These are phyloP conservation scores for Podospora conica DNA, from an alignment of 495 filamentous ascomycete species.

Conservation along the genomic window DNA sequence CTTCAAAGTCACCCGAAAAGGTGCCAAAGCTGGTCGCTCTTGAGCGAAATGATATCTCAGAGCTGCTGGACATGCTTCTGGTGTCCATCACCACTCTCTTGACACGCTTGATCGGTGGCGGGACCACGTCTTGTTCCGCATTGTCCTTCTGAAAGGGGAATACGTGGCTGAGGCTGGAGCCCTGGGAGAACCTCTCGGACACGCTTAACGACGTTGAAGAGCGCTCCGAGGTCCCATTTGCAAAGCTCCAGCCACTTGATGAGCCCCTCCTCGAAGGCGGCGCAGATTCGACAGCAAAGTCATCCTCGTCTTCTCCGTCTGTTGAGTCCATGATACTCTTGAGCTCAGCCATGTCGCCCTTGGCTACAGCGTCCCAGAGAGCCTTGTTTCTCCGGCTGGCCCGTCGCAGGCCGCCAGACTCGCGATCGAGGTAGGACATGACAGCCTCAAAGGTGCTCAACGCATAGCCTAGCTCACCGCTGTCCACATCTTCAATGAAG, in stretches of 20 bases:
- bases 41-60: conserved; percentile 69
- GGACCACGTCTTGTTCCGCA: conserved; percentile 26
- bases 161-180: conserved; percentile 72
- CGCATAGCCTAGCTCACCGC: conserved; percentile 94
- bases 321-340: conserved; percentile 70
- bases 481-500: conserved; percentile 95
- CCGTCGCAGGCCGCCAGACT: conserved; percentile 72
- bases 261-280: conserved; percentile 36
- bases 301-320: conserved; percentile 39
- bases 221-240: conserved; percentile 40
- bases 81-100: conserved; percentile 88
- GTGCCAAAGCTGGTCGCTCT: conserved; percentile 71
- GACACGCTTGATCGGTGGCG: conserved; percentile 44
- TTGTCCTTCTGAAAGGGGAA: conserved; percentile 72
- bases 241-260: conserved; percentile 36
- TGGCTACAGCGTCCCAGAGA: conserved; percentile 79
- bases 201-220: conserved; percentile 40
- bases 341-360: conserved; percentile 67
- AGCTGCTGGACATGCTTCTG: conserved; percentile 79
- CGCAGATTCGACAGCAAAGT: conserved; percentile 27
- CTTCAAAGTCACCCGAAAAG: conserved; percentile 65
- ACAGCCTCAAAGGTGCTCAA: conserved; percentile 96
- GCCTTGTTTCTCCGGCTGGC: conserved; percentile 80
- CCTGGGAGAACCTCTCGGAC: conserved; percentile 43
- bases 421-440: conserved; percentile 77